Evolutionary conservation across 2,329 filamentous ascomycete species (phyloP).

Genomic region (Plectosphaerella plurivora): DNA sequence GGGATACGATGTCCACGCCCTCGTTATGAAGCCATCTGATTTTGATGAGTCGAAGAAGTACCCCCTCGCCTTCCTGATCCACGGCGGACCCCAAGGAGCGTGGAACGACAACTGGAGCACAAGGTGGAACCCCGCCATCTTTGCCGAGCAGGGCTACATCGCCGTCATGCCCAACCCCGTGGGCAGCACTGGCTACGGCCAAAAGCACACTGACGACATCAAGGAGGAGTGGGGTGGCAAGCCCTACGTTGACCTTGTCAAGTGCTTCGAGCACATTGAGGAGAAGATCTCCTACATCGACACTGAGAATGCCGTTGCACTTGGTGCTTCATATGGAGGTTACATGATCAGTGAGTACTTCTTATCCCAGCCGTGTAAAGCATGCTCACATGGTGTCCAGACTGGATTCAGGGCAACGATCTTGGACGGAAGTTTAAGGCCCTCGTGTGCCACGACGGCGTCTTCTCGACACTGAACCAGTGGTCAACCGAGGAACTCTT

Average conservation of each 20-base stretch:
- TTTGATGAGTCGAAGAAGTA: constrained; percentile 71
- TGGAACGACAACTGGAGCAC: constrained; percentile 76
- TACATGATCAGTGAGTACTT: constrained; percentile 63
- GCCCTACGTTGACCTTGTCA: constrained; percentile 78
- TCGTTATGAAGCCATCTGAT: constrained; percentile 60
- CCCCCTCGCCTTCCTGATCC: constrained; percentile 74
- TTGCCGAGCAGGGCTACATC: constrained; percentile 83
- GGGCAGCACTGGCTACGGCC: constrained; percentile 77
- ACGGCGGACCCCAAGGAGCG: constrained; percentile 76
- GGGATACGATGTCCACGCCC: constrained; percentile 63
- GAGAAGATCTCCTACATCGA: constrained; percentile 65
- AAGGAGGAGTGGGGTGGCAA: constrained; percentile 76
- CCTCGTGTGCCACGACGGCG: constrained; percentile 82
- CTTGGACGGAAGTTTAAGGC: constrained; percentile 83
- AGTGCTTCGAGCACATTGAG: constrained; percentile 70
- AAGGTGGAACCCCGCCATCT: constrained; percentile 81
- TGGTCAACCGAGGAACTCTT: constrained; percentile 66
- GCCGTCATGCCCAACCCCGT: constrained; percentile 80
- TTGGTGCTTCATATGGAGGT: constrained; percentile 72
- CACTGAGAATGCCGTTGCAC: constrained; percentile 62
- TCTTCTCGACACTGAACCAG: constrained; percentile 67
- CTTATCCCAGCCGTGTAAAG: not conserved
- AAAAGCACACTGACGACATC: constrained; percentile 73
- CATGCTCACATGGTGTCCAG: constrained; percentile 26
- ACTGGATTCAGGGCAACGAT: constrained; percentile 87